phyloP scores from a whole-genome alignment of 139 green algal species.

The Asterochloris erici region DNA sequence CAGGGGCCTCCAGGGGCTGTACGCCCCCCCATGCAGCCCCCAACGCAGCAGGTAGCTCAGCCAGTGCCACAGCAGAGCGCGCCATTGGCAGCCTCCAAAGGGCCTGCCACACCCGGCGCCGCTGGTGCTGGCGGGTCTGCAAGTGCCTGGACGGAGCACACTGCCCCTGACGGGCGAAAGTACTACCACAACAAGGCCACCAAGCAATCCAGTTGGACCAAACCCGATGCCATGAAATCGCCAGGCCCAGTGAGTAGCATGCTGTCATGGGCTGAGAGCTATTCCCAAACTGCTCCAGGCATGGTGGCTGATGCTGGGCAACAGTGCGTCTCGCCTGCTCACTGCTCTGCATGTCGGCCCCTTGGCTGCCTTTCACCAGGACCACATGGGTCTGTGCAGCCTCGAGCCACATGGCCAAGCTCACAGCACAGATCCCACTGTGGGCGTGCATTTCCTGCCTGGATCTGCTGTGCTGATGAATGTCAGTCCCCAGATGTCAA shows the following conservation, averaged over 20 bases:
- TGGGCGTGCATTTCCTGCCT: too few species aligned
- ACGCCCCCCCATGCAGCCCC: not conserved
- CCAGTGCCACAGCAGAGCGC: conserved; percentile 27
- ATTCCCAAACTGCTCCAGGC: too few species aligned
- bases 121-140: conserved; percentile 5
- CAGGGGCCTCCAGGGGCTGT: too few species aligned
- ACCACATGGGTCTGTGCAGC: too few species aligned
- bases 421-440: too few species aligned
- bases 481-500: too few species aligned
- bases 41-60: conserved; percentile 5
- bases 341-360: too few species aligned
- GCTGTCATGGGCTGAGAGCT: too few species aligned
- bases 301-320: too few species aligned
- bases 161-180: conserved; percentile 77
- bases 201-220: conserved; percentile 81
- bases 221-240: conserved; percentile 77
- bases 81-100: conserved; percentile 14
- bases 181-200: conserved; percentile 92
- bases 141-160: conserved; percentile 85
- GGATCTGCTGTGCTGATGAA: too few species aligned
- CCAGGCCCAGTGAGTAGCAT: not conserved
- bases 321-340: too few species aligned
- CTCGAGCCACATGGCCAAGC: too few species aligned
- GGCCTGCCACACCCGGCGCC: not conserved
- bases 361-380: not conserved